Percentiles rank a stretch among this genome's conserved stretches.
Conservation (phyloP, 176 grass and related monocot species). For the Cenchrus americanus region DNA sequence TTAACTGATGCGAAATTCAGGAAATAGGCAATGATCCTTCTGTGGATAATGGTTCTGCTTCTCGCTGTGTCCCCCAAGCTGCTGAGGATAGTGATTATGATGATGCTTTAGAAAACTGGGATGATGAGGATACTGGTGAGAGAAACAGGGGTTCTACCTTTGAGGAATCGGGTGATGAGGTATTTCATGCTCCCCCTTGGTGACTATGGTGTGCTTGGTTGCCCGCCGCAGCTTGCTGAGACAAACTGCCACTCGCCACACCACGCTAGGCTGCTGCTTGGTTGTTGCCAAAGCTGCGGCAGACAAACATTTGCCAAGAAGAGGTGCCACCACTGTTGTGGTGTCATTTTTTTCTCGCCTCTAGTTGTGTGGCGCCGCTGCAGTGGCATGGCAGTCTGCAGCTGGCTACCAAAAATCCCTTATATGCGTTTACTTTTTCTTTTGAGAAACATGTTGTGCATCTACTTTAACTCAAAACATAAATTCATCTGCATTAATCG, state of each 20-base stretch:
- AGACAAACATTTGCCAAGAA: no score
- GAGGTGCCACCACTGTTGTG: no score
- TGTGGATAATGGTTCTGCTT: conserved; percentile 36
- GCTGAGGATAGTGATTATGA: conserved; percentile 26
- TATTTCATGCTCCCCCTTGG: conserved; percentile 37
- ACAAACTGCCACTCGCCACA: no score
- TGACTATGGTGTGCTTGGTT: background rate
- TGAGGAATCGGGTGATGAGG: conserved; percentile 65
- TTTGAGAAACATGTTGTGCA: conserved; percentile 12
- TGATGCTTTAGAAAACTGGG: conserved; percentile 47
- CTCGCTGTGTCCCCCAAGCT: conserved; percentile 21
- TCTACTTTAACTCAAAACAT: background rate
- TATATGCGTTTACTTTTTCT: background rate
- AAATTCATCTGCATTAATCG: background rate
- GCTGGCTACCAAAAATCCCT: no score
- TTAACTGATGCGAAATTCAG: conserved; percentile 48
- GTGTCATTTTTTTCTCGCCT: no score
- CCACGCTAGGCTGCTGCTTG: no score
- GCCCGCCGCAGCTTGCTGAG: no score
- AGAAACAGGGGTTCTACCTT: conserved; percentile 20
- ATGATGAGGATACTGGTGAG: conserved; percentile 44
- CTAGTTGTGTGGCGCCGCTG: no score
- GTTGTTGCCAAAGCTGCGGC: no score
- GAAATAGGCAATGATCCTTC: conserved; percentile 46
- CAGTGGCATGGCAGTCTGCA: no score